Evolutionary conservation across 208 protist genomes (phyloP).

Genomic region (Leptomonas pyrrhocoris): DNA sequence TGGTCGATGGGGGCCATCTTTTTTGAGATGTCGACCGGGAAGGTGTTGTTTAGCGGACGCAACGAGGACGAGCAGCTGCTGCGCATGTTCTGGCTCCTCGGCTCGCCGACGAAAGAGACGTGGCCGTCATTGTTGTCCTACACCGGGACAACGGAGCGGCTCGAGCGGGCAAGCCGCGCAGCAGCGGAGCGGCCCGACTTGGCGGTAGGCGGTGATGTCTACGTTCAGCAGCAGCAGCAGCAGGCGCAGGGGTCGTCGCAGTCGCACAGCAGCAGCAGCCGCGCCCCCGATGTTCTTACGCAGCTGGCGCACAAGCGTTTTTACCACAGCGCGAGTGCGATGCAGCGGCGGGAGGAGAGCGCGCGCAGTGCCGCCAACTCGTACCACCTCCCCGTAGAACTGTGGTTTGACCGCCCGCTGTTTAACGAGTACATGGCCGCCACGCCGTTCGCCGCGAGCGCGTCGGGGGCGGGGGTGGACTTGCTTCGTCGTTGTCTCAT

Average conservation of each 20-base stretch:
- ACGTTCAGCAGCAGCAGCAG: conserved; percentile 26
- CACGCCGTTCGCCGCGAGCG: conserved; percentile 44
- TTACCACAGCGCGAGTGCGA: conserved; percentile 25
- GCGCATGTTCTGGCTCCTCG: conserved; percentile 89
- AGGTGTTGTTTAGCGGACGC: conserved; percentile 81
- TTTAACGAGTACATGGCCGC: conserved; percentile 60
- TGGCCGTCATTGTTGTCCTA: conserved; percentile 93
- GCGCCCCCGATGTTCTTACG: conserved; percentile 24
- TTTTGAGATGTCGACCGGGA: conserved; percentile 90
- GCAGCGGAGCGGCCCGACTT: conserved; percentile 27
- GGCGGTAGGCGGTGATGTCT: conserved; percentile 9
- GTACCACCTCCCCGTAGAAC: conserved; percentile 49
- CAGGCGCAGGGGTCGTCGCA: conserved; percentile 4
- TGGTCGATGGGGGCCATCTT: conserved; percentile 96
- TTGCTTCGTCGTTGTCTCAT: conserved; percentile 64
- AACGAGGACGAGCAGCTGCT: conserved; percentile 92
- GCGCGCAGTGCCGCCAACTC: conserved; percentile 35
- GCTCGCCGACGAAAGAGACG: conserved; percentile 92
- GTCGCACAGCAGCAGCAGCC: conserved; percentile 23
- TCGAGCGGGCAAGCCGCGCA: conserved; percentile 37
- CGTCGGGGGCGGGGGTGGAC: conserved; percentile 63
- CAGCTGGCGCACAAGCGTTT: conserved; percentile 32
- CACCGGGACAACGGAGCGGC: conserved; percentile 44
- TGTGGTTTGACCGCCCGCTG: conserved; percentile 54
- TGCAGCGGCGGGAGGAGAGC: conserved; percentile 25